Evolutionary conservation across 1,139 yeast genomes (phyloP), one percentile per base, ranked within the genome.

Genomic region (Scheffersomyces titani): DNA sequence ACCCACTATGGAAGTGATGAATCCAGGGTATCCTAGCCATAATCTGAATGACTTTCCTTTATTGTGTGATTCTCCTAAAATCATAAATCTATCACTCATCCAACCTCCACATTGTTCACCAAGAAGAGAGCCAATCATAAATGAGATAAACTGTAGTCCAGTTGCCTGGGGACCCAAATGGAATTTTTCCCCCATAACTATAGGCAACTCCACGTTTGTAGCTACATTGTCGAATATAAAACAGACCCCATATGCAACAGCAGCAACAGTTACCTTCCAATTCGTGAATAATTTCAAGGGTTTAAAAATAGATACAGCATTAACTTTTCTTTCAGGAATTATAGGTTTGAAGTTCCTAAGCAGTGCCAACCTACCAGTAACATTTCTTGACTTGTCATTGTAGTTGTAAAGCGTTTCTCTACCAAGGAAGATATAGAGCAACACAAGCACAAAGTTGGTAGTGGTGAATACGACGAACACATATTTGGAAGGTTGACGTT

Each of bases 101-200:
- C 63, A 61, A 9, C 70, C 70, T 24, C 69, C 68, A 22, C 64
- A 53, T 49, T 55, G 59, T 49, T 66, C 69, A 20, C 70, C 70
- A 20, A 65, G 19, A n/a, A 65, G 54, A 44, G 64, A 54, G 19
- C 70, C 70, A 7, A 65, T 44, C 6, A 66, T 60, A 22, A 66
- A 58, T 44, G 65, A 57, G 36, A 66, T 49, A 49, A 65, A 66
- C 57, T 66, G 70, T 22, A 65, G 52, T 11, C 68, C 69, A 47
- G 65, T 59, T 46, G 63, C 64, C 52, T 66, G 69, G 4, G 68
- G 61, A 51, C 65, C 63, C 48, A 66, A 58, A 6, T 50, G 52
- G 44, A 63, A 66, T 51, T 64, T 64, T 20, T 57, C 54, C 46
- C 55, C 59, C 57, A 61, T 64, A 20, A 66, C 58, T 19, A 55